Conservation (phyloP, 179 eudicot genomes). For the Beta macrorhiza region DNA sequence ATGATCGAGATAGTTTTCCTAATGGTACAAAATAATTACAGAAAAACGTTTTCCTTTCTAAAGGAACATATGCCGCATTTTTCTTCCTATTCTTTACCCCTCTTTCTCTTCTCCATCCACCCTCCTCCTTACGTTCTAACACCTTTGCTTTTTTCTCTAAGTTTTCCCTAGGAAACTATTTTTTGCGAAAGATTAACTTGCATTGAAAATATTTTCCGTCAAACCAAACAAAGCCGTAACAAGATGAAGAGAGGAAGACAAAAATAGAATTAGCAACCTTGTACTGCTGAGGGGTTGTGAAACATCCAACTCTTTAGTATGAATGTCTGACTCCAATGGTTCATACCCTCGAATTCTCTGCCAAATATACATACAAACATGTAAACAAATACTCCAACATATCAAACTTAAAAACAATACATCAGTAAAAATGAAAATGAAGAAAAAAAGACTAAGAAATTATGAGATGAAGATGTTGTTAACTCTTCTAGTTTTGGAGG, state of each 20-base stretch:
- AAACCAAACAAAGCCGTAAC: too few relatives aligned
- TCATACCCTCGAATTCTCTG: slow-evolving; percentile 38
- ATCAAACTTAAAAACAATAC: not conserved
- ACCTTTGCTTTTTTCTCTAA: too few relatives aligned
- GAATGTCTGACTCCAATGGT: slow-evolving; percentile 21
- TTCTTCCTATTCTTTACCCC: too few relatives aligned
- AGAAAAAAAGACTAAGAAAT: not conserved
- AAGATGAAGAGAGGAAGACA: not conserved
- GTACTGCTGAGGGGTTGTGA: not conserved
- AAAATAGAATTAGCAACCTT: slow-evolving; percentile 9
- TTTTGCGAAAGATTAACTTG: too few relatives aligned
- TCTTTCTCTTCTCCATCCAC: too few relatives aligned
- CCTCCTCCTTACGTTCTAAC: too few relatives aligned
- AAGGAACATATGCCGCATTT: too few relatives aligned
- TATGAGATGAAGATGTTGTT: slow-evolving; percentile 1
- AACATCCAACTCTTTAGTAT: not conserved
- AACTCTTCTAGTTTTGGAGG: slow-evolving; percentile 27
- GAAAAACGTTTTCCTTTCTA: too few relatives aligned
- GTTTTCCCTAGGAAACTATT: too few relatives aligned
- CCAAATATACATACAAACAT: slow-evolving; percentile 1
- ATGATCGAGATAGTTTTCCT: too few relatives aligned
- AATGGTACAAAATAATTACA: too few relatives aligned
- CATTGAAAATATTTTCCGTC: too few relatives aligned
- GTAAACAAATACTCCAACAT: not conserved
- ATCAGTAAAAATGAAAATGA: not conserved